phyloP scores from a whole-genome alignment of 768 basidiomycete genomes.

The Mycena venus region DNA sequence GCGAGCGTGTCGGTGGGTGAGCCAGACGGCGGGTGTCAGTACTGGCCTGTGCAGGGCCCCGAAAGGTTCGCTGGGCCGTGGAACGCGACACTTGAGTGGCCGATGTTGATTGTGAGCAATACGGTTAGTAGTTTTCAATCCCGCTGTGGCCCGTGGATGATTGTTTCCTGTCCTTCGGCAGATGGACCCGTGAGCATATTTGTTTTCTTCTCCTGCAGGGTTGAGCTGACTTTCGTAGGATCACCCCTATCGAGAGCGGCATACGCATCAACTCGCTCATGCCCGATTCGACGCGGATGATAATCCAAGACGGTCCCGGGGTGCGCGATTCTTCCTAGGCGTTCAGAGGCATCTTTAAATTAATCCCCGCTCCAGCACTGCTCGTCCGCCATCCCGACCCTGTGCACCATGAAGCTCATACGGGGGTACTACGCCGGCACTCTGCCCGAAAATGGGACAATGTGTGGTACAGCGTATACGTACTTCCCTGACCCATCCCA shows the following conservation, averaged over 20 bases:
- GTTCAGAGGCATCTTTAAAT: too few species aligned
- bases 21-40: conserved; percentile 41
- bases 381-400: conserved; percentile 22
- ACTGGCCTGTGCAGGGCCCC: conserved; percentile 38
- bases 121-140: conserved; percentile 17
- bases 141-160: too few species aligned
- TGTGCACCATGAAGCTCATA: conserved; percentile 26
- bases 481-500: conserved; percentile 26
- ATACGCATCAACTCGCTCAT: conserved; percentile 38
- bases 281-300: conserved; percentile 37
- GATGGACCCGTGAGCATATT: conserved; percentile 27
- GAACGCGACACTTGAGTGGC: conserved; percentile 42
- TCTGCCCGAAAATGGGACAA: conserved; percentile 29
- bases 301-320: conserved; percentile 40
- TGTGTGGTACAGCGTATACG: conserved; percentile 16
- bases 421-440: conserved; percentile 27
- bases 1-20: conserved; percentile 33
- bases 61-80: conserved; percentile 44
- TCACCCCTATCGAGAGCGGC: conserved; percentile 39
- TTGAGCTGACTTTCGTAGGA: conserved; percentile 13
- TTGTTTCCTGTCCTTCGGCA: background rate
- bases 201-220: background rate
- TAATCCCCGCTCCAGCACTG: conserved; percentile 16
- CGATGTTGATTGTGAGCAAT: conserved; percentile 46
- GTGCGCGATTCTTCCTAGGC: background rate